Conservation (phyloP, 129 eudicot species). For the Pittosporum tobira region DNA sequence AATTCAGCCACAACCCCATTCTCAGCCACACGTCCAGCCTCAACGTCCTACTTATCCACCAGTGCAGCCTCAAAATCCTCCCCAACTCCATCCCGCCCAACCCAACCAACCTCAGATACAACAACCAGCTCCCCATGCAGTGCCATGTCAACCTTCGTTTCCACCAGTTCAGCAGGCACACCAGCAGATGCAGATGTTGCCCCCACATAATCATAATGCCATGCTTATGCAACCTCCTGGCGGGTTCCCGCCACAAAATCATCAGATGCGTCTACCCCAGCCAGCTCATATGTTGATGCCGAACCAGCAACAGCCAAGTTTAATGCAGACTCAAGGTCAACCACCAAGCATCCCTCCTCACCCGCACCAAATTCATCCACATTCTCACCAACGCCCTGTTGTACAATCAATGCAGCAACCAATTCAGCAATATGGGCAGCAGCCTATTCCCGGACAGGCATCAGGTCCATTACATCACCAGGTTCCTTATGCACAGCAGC, state of each 20-base stretch:
- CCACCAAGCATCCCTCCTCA: constrained; percentile 29
- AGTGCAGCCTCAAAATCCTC: constrained; percentile 30
- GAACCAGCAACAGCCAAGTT: constrained; percentile 27
- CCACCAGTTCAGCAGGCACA: constrained; percentile 43
- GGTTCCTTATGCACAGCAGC: constrained; percentile 41
- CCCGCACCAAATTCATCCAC: constrained; percentile 39
- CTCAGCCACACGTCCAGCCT: constrained; percentile 22
- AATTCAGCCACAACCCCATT: constrained; percentile 24
- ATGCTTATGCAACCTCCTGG: constrained; percentile 31
- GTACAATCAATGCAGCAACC: constrained; percentile 55
- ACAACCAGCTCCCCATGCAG: constrained; percentile 32
- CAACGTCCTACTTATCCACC: constrained; percentile 22
- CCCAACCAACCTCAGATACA: constrained; percentile 27
- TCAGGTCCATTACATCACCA: constrained; percentile 35
- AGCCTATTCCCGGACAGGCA: constrained; percentile 35
- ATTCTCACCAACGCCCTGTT: constrained; percentile 49
- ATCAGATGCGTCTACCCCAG: constrained; percentile 51
- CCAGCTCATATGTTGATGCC: constrained; percentile 28
- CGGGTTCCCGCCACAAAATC: constrained; percentile 53
- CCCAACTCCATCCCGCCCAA: constrained; percentile 31
- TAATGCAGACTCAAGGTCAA: constrained; percentile 35
- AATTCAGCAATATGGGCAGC: constrained; percentile 54
- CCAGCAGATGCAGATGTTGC: constrained; percentile 39
- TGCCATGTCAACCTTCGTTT: constrained; percentile 47
- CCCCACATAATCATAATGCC: constrained; percentile 36